These are phyloP conservation scores for Hyaloperonospora brassicae DNA, from an alignment of 352 stramenopile species.

Conservation along the genomic window DNA sequence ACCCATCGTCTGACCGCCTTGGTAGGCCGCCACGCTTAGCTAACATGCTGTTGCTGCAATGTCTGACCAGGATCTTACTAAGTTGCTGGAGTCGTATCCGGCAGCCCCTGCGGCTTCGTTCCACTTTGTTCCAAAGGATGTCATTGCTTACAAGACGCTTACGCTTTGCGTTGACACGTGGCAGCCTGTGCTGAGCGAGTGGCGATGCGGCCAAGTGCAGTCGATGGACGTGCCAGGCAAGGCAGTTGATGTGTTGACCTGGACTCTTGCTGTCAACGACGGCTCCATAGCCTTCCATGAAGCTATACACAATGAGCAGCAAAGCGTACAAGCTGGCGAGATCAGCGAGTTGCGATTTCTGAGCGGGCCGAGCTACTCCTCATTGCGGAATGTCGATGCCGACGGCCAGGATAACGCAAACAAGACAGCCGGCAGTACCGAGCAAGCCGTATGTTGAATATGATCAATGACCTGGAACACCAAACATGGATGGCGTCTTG, in stretches of 20 bases:
- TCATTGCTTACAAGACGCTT: constrained; percentile 70
- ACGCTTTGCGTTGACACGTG: constrained; percentile 71
- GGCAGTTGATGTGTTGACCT: constrained; percentile 19
- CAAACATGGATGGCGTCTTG: no score
- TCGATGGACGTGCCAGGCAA: constrained; percentile 5
- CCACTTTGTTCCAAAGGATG: constrained; percentile 34
- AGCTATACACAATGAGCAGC: constrained; percentile 11
- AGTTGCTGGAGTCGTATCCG: constrained; percentile 27
- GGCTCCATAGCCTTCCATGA: constrained; percentile 10
- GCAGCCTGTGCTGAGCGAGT: constrained; percentile 61
- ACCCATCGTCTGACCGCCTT: neutral
- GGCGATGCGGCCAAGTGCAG: constrained; percentile 46
- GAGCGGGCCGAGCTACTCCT: constrained; percentile 28
- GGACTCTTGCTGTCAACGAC: constrained; percentile 9
- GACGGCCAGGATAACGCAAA: neutral
- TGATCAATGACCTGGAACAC: no score
- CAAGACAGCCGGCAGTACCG: neutral
- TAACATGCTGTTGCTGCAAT: constrained; percentile 1
- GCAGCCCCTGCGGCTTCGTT: constrained; percentile 4
- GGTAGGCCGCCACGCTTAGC: neutral
- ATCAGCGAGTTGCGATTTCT: constrained; percentile 50
- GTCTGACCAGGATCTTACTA: constrained; percentile 29
- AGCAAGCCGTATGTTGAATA: no score
- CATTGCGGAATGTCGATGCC: constrained; percentile 5
- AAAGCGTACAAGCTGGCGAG: constrained; percentile 19